Conservation (phyloP, 169 alveolate genomes). For the Plasmodium cynomolgi region DNA sequence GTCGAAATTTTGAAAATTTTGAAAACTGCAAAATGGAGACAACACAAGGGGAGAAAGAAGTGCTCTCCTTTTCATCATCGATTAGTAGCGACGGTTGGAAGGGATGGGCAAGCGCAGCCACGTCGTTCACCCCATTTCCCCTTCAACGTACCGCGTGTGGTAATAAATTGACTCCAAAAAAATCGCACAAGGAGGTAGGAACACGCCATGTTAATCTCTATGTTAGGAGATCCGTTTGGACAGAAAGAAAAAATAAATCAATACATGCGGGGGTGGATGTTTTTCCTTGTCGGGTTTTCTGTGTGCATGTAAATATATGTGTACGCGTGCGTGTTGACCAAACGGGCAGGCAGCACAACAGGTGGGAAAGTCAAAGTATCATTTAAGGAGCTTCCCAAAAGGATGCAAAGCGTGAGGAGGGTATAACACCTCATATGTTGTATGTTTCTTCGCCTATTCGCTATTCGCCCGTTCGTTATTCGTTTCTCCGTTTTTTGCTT, state of each 20-base stretch:
- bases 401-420: neutral
- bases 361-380: neutral
- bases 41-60: neutral
- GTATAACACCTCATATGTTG: neutral
- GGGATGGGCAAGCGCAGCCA: neutral
- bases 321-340: neutral
- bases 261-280: neutral
- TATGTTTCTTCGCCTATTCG: neutral
- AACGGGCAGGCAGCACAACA: neutral
- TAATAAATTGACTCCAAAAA: neutral
- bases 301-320: neutral
- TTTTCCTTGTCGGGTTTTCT: neutral
- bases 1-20: neutral
- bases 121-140: neutral
- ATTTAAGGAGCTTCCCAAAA: neutral
- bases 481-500: no score
- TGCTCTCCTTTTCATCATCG: neutral
- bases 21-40: neutral
- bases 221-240: neutral
- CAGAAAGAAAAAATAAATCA: neutral
- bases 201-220: neutral
- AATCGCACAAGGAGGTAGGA: neutral
- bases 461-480: neutral
- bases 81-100: neutral
- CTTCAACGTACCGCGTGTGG: neutral